Evolutionary conservation across 2,329 filamentous ascomycete genomes (phyloP).

Genomic region (Aschersonia sp.): DNA sequence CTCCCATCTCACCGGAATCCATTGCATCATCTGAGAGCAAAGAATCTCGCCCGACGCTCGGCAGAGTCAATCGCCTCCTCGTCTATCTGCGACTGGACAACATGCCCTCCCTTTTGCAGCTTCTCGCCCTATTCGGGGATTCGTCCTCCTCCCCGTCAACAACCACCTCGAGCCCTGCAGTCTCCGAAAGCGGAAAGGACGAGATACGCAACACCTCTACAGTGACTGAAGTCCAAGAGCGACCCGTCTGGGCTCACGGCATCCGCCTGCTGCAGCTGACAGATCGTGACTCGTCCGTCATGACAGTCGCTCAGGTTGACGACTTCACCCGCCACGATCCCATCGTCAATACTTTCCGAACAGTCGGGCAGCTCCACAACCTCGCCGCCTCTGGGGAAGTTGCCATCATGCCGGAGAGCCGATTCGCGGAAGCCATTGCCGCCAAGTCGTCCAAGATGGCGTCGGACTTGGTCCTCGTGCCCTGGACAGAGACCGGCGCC

Average conservation of each 20-base stretch:
- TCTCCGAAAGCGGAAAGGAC: constrained; percentile 4
- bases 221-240: background rate
- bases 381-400: constrained; percentile 72
- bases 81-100: constrained; percentile 78
- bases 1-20: constrained; percentile 5
- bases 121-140: constrained; percentile 65
- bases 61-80: constrained; percentile 46
- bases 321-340: constrained; percentile 63
- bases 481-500: constrained; percentile 76
- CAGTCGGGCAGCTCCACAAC: constrained; percentile 73
- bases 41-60: constrained; percentile 1
- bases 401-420: constrained; percentile 61
- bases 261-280: constrained; percentile 78
- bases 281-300: constrained; percentile 86
- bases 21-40: constrained; percentile 3
- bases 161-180: background rate
- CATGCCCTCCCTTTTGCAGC: constrained; percentile 66
- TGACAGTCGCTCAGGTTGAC: constrained; percentile 76
- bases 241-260: constrained; percentile 57
- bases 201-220: constrained; percentile 5
- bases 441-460: constrained; percentile 54
- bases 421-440: constrained; percentile 65
- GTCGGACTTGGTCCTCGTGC: constrained; percentile 66
- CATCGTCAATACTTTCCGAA: constrained; percentile 80
- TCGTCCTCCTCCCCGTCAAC: constrained; percentile 7